Conservation (phyloP, 1,284 basidiomycete species). For the Vanrija sp. region DNA sequence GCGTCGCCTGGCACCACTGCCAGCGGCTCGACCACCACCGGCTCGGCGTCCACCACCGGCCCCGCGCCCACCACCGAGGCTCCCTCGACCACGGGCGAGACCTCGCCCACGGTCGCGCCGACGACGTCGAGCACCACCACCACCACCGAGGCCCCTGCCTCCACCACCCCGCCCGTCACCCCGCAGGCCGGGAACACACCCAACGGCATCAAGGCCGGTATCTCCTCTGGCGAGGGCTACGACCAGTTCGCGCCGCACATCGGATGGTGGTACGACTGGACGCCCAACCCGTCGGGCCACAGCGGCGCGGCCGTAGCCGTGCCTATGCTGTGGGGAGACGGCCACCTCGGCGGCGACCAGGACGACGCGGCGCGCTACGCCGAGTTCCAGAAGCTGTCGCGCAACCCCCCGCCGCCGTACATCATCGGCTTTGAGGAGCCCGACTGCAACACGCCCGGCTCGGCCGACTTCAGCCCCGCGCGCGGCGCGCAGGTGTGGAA, state of each 20-base stretch:
- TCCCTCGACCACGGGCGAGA: neutral
- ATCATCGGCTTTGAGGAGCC: slow-evolving; percentile 49
- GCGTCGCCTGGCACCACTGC: too few relatives aligned
- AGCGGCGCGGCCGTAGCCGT: slow-evolving; percentile 27
- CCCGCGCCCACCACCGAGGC: slow-evolving; percentile 2
- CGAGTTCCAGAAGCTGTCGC: slow-evolving; percentile 33
- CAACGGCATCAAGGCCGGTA: slow-evolving; percentile 45
- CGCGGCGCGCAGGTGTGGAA: slow-evolving; percentile 39
- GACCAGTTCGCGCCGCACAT: slow-evolving; percentile 27
- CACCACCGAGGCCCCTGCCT: slow-evolving; percentile 1
- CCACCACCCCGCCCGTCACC: slow-evolving; percentile 6
- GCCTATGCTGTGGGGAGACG: slow-evolving; percentile 48
- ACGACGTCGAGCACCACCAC: slow-evolving; percentile 7
- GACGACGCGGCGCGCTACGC: slow-evolving; percentile 36
- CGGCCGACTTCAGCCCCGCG: slow-evolving; percentile 9
- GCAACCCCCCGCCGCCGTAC: slow-evolving; percentile 17
- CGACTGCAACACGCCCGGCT: slow-evolving; percentile 37
- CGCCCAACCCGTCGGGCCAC: neutral
- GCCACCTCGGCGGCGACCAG: slow-evolving; percentile 21
- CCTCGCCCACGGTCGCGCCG: too few relatives aligned
- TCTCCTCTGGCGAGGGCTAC: slow-evolving; percentile 35
- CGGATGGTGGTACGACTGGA: slow-evolving; percentile 45
- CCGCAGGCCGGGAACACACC: slow-evolving; percentile 23
- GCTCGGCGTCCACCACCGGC: neutral
- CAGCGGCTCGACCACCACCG: too few relatives aligned